A percentile compares a stretch with the other conserved stretches of the same genome.
Conservation (phyloP, 2,329 filamentous ascomycete species). For the Epichloe glyceriae region DNA sequence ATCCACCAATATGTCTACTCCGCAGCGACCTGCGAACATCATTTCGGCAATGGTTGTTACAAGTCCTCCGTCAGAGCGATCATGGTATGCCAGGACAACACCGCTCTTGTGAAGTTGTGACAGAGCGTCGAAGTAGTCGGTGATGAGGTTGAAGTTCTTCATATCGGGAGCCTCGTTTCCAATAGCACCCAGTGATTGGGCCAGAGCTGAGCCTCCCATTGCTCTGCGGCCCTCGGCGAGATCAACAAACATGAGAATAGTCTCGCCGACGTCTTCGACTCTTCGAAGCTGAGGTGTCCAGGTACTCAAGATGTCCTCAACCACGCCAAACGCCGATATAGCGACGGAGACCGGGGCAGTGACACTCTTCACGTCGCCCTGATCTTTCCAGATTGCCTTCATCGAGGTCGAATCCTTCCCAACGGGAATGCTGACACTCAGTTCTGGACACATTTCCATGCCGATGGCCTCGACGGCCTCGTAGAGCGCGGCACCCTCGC, state of each 20-base stretch:
- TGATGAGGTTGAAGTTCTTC: slow-evolving; percentile 64
- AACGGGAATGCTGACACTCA: slow-evolving; percentile 90
- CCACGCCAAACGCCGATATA: slow-evolving; percentile 80
- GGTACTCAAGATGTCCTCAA: slow-evolving; percentile 69
- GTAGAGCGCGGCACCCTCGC: slow-evolving; percentile 84
- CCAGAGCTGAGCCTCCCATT: slow-evolving; percentile 80
- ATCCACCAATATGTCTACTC: slow-evolving; percentile 75
- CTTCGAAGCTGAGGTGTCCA: slow-evolving; percentile 87
- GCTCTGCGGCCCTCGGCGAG: slow-evolving; percentile 69
- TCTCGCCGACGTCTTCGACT: slow-evolving; percentile 78
- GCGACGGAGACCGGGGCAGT: slow-evolving; percentile 85
- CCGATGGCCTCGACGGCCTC: slow-evolving; percentile 89
- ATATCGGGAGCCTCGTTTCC: slow-evolving; percentile 80
- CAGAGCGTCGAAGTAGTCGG: slow-evolving; percentile 85
- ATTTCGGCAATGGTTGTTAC: slow-evolving; percentile 88
- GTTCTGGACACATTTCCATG: slow-evolving; percentile 76
- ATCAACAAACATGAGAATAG: slow-evolving; percentile 80
- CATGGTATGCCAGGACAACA: slow-evolving; percentile 82
- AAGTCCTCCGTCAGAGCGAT: slow-evolving; percentile 83
- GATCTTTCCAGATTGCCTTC: slow-evolving; percentile 91
- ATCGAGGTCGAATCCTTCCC: slow-evolving; percentile 98
- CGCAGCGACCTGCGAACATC: slow-evolving; percentile 94
- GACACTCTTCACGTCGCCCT: slow-evolving; percentile 62
- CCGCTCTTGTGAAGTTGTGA: slow-evolving; percentile 45
- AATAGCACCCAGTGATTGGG: slow-evolving; percentile 77